These are phyloP conservation scores for Cinnamomum micranthum DNA, from an alignment of 164 flowering plant genomes.

Conservation along the genomic window DNA sequence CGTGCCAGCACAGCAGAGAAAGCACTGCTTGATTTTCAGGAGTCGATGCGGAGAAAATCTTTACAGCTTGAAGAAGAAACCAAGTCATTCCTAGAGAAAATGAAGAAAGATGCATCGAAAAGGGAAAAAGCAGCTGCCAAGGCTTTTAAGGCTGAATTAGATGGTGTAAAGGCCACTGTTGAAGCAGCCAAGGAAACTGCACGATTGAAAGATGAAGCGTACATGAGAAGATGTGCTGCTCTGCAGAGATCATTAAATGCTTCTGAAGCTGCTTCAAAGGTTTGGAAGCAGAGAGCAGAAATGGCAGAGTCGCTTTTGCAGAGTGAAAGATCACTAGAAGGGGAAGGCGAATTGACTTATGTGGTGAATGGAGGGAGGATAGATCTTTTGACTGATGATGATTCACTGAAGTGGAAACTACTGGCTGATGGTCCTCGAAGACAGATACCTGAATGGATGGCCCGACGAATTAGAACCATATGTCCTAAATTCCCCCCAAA, in stretches of 20 bases:
- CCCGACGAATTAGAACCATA: conserved; percentile 40
- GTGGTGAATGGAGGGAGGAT: conserved; percentile 54
- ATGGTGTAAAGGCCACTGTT: conserved; percentile 37
- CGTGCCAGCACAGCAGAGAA: conserved; percentile 42
- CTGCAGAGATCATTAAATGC: conserved; percentile 47
- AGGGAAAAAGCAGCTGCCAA: conserved; percentile 32
- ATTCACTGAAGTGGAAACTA: conserved; percentile 53
- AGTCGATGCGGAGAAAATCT: conserved; percentile 23
- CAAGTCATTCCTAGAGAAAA: conserved; percentile 41
- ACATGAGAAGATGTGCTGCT: conserved; percentile 46
- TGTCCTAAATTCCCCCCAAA: conserved; percentile 59
- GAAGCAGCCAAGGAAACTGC: conserved; percentile 51
- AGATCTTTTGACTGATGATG: conserved; percentile 51
- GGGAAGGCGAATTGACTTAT: conserved; percentile 27
- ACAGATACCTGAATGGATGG: conserved; percentile 61
- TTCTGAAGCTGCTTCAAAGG: conserved; percentile 42
- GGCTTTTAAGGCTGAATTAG: conserved; percentile 50
- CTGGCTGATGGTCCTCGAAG: conserved; percentile 59
- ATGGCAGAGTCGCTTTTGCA: conserved; percentile 44
- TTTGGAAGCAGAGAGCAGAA: conserved; percentile 55
- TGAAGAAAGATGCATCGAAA: conserved; percentile 47
- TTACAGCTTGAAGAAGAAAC: conserved; percentile 43
- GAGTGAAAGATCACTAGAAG: conserved; percentile 19
- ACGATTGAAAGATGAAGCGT: conserved; percentile 43
- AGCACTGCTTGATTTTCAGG: conserved; percentile 44